Percentiles rank a stretch among this genome's conserved stretches.
Conservation (phyloP, 148 eudicot genomes). For the Rhododendron kiyosumense region DNA sequence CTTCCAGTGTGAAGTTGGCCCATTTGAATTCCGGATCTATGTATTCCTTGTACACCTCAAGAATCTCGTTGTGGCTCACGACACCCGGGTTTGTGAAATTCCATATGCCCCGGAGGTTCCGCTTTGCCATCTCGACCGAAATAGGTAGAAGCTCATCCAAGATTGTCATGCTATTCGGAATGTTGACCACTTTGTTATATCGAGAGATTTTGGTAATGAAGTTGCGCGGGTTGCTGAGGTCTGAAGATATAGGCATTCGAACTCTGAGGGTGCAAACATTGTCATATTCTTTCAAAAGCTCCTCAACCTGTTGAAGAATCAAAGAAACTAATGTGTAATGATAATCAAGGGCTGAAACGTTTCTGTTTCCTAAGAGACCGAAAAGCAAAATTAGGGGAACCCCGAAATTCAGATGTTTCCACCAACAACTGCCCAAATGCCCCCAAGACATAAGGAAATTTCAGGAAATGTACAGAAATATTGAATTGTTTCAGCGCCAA, state of each 20-base stretch:
- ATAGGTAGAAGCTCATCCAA: slow-evolving; percentile 59
- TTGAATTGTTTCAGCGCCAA: background rate
- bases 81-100: slow-evolving; percentile 60
- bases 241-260: slow-evolving; percentile 58
- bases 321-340: background rate
- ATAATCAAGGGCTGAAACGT: background rate
- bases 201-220: slow-evolving; percentile 50
- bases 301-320: slow-evolving; percentile 35
- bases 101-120: slow-evolving; percentile 50
- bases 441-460: background rate
- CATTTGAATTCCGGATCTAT: slow-evolving; percentile 42
- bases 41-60: slow-evolving; percentile 51
- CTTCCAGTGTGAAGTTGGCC: slow-evolving; percentile 51
- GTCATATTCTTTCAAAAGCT: slow-evolving; percentile 48
- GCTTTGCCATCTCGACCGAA: slow-evolving; percentile 60
- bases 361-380: background rate
- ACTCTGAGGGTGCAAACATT: slow-evolving; percentile 61
- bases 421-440: background rate
- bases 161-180: slow-evolving; percentile 60
- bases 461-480: background rate
- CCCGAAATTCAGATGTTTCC: background rate
- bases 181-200: slow-evolving; percentile 48
- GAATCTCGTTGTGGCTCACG: slow-evolving; percentile 54
- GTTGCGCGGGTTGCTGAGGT: slow-evolving; percentile 54
- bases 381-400: background rate